Evolutionary conservation across 495 filamentous ascomycete genomes (phyloP), one percentile per base, ranked within the genome.

Genomic region (Aspergillus haitiensis): DNA sequence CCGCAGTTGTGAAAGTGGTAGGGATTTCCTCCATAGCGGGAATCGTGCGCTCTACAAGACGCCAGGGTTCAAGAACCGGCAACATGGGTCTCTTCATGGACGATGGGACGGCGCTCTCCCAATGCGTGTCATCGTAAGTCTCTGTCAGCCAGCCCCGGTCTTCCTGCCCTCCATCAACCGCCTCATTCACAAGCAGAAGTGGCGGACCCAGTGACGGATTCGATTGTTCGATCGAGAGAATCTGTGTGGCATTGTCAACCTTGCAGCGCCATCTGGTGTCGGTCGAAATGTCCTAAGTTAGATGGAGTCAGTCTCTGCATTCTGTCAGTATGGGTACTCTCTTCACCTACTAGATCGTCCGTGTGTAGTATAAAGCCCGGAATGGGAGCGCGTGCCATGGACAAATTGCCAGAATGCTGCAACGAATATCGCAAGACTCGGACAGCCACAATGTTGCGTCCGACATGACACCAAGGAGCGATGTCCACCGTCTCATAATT

Each of bases 401-500:
- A 67, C 49, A 60, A 65, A 31, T 63, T 65, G 2, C 69, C 69
- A 15, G 65, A 16, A 7, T 44, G 6, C 13, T 54, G 37, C 9
- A 21, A 49, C 2, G 65, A 70, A 52, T 67, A 72, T 4, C 70
- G 62, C 52, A 72, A 46, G 2, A 72, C 67, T 0, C 64, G 62
- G 16, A 61, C 60, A 11, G 62, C 64, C 13, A 72, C 46, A 13
- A 65, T 53, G 50, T 72, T 72, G 32, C 18, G 36, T 0, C 60
- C 70, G 2, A 48, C 37, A 2, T 18, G 21, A 11, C 65, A 40
- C 36, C 56, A 70, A 7, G 67, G 70, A 1, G 58, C 42, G 34
- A 72, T 65, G 37, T 70, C 67, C 6, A 68, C 51, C 0, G 65
- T 68, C 47, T 72, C 70, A 50, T 70, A 70, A 35, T 65, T 56